A percentile compares a stretch with the other conserved stretches of the same genome.
phyloP scores from a whole-genome alignment of 2,329 filamentous ascomycete genomes.

The Phialophora tarda region DNA sequence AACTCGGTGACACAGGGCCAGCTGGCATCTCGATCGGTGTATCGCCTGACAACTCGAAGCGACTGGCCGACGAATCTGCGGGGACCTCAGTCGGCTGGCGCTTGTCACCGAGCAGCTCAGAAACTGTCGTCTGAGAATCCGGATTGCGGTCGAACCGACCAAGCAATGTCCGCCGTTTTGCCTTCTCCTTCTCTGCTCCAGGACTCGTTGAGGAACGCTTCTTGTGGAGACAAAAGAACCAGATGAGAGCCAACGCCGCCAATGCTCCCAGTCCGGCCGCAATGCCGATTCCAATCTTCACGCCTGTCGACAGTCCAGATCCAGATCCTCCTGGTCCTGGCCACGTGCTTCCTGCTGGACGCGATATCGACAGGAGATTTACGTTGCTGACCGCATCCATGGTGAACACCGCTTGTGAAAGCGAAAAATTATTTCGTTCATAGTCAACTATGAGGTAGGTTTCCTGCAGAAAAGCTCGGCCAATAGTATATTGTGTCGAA shows the following conservation, averaged over 20 bases:
- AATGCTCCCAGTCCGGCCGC: slow-evolving; percentile 37
- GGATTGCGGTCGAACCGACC: slow-evolving; percentile 26
- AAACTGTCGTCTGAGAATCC: slow-evolving; percentile 34
- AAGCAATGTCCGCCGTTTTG: slow-evolving; percentile 31
- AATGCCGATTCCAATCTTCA: slow-evolving; percentile 42
- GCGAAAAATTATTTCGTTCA: slow-evolving; percentile 46
- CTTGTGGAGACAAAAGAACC: slow-evolving; percentile 33
- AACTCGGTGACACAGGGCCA: slow-evolving; percentile 35
- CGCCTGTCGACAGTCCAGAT: slow-evolving; percentile 40
- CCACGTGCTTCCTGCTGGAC: slow-evolving; percentile 35
- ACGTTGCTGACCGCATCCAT: slow-evolving; percentile 60
- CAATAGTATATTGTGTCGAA: slow-evolving; percentile 46
- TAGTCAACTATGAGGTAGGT: slow-evolving; percentile 48
- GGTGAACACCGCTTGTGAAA: slow-evolving; percentile 45
- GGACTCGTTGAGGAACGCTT: slow-evolving; percentile 12
- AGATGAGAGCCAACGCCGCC: slow-evolving; percentile 30
- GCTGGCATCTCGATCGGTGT: slow-evolving; percentile 39
- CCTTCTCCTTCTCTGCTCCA: slow-evolving; percentile 29
- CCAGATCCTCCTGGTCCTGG: slow-evolving; percentile 23
- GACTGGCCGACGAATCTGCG: slow-evolving; percentile 36
- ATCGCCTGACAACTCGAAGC: slow-evolving; percentile 37
- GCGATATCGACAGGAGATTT: slow-evolving; percentile 44
- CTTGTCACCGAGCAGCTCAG: slow-evolving; percentile 41
- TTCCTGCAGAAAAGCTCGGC: slow-evolving; percentile 52
- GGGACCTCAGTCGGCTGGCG: slow-evolving; percentile 40